Evolutionary conservation across 106 monocot species (phyloP).

Genomic region (Dioscorea alata): DNA sequence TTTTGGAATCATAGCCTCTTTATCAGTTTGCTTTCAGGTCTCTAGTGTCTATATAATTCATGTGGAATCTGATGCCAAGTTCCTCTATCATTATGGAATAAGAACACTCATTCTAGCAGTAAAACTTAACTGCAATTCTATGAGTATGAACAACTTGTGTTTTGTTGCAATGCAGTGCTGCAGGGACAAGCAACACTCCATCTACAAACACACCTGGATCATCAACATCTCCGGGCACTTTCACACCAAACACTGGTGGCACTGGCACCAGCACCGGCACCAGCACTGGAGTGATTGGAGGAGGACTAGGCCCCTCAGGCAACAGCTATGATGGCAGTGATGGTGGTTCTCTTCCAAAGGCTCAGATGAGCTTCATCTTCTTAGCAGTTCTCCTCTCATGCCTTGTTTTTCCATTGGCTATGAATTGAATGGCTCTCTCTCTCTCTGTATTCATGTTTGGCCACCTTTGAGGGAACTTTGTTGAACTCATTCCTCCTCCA

Average conservation of each 20-base stretch:
- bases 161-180: slow-evolving; percentile 14
- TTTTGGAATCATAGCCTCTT: no score
- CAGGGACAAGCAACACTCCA: slow-evolving; percentile 9
- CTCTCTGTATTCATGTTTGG: no score
- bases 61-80: no score
- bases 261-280: slow-evolving; percentile 1
- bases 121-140: not conserved
- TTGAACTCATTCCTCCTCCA: no score
- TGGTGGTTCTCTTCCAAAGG: slow-evolving; percentile 11
- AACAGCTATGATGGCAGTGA: slow-evolving; percentile 10
- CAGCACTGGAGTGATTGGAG: slow-evolving; percentile 4
- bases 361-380: slow-evolving; percentile 1
- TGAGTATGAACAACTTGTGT: not conserved
- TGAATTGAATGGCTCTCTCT: no score
- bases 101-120: no score
- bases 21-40: no score
- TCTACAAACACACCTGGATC: slow-evolving; percentile 1
- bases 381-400: slow-evolving; percentile 7
- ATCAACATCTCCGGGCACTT: slow-evolving; percentile 15
- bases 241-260: slow-evolving; percentile 16
- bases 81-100: no score
- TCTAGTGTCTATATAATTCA: no score
- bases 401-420: not conserved
- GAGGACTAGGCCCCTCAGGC: slow-evolving; percentile 16
- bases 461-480: no score